Evolutionary conservation across 2,329 filamentous ascomycete genomes (phyloP).

Genomic region (Periconia sp.): DNA sequence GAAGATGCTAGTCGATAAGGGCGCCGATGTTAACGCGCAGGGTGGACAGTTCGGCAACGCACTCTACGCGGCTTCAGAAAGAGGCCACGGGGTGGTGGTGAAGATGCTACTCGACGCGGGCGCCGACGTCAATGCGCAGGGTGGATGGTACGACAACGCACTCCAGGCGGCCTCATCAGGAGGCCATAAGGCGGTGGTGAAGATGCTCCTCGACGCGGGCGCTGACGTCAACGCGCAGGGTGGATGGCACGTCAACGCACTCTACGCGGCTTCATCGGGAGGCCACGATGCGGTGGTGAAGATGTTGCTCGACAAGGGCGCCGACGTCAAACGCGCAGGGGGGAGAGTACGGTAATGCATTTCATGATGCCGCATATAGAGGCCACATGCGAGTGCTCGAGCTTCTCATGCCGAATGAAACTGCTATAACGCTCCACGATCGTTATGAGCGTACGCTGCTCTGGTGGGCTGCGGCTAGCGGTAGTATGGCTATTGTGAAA

Average conservation of each 20-base stretch:
- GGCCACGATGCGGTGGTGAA: neutral
- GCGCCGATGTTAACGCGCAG: neutral
- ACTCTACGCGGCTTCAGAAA: neutral
- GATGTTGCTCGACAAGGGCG: neutral
- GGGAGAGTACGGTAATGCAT: neutral
- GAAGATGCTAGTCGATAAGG: neutral
- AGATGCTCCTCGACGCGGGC: neutral
- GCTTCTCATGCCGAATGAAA: neutral
- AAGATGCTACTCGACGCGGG: neutral
- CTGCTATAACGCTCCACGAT: neutral
- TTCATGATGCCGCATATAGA: neutral
- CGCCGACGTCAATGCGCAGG: neutral
- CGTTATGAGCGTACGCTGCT: neutral
- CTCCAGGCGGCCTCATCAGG: no score
- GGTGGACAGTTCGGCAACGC: neutral
- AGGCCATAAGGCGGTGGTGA: no score
- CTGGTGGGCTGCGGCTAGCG: neutral
- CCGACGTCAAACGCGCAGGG: neutral
- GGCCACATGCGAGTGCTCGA: neutral
- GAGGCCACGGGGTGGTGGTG: neutral
- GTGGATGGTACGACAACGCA: no score
- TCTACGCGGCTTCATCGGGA: neutral
- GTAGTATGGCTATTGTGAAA: neutral
- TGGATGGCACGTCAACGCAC: neutral
- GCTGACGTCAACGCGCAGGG: neutral